Evolutionary conservation across 169 alveolate species (phyloP).

Genomic region (Plasmodium vinckei): DNA sequence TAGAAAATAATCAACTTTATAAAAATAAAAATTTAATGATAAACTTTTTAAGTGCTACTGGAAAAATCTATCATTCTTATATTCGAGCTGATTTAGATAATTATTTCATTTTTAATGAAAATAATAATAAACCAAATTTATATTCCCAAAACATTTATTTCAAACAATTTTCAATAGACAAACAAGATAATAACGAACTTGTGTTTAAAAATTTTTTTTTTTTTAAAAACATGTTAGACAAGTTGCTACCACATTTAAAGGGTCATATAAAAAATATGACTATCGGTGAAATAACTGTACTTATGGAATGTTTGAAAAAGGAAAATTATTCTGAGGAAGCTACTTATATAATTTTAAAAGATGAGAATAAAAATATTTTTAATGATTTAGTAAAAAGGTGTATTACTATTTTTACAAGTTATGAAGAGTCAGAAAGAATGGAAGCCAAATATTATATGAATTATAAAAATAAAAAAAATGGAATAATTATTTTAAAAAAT

Average conservation of each 20-base stretch:
- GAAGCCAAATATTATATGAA: no score
- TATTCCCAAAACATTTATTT: no score
- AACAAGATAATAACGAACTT: background rate
- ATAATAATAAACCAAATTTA: no score
- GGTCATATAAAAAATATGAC: background rate
- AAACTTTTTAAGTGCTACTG: slow-evolving; percentile 19
- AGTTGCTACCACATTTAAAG: slow-evolving; percentile 3
- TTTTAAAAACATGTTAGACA: slow-evolving; percentile 10
- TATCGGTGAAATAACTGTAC: slow-evolving; percentile 17
- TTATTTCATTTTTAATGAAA: no score
- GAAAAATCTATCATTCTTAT: slow-evolving; percentile 27
- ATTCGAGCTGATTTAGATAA: background rate
- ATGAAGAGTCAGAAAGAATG: no score
- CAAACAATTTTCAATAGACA: background rate
- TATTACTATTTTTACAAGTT: no score
- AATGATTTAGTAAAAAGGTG: slow-evolving; percentile 4
- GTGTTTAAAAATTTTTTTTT: background rate
- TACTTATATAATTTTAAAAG: background rate
- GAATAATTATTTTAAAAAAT: slow-evolving; percentile 17
- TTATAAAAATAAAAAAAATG: background rate
- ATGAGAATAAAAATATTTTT: background rate
- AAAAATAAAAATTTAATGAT: slow-evolving; percentile 15
- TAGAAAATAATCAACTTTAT: slow-evolving; percentile 1
- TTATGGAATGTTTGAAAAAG: slow-evolving; percentile 28
- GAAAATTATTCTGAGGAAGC: slow-evolving; percentile 43